Evolutionary conservation across 1,284 basidiomycete species (phyloP).

Genomic region (Pascua sp.): DNA sequence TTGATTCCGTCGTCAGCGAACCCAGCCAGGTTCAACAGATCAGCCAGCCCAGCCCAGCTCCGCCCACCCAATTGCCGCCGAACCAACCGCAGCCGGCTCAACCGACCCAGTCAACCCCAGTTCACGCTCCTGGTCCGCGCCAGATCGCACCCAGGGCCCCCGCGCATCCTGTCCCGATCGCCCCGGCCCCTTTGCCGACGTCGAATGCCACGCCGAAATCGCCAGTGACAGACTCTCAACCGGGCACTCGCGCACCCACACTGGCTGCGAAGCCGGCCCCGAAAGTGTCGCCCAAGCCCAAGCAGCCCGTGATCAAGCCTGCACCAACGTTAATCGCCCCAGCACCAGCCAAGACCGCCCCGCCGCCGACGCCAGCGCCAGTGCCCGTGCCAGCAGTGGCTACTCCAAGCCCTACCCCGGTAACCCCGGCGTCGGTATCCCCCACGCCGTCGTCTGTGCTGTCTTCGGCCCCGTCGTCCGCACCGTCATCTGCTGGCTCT

Average conservation of each 20-base stretch:
- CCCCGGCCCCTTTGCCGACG: background rate
- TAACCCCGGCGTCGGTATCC: background rate
- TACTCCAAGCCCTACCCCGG: background rate
- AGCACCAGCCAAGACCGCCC: background rate
- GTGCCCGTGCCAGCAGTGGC: background rate
- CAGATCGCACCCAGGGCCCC: background rate
- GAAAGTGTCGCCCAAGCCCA: background rate
- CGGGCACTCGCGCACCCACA: background rate
- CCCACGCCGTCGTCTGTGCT: background rate
- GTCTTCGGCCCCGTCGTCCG: background rate
- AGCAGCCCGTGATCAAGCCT: background rate
- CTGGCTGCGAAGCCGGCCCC: background rate
- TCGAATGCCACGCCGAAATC: slow-evolving; percentile 1
- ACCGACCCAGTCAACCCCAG: no score
- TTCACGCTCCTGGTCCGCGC: background rate
- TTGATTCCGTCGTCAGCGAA: no score
- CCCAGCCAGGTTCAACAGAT: no score
- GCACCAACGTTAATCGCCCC: background rate
- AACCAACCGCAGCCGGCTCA: background rate
- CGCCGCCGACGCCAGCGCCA: background rate
- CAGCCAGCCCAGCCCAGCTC: no score
- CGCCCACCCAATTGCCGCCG: slow-evolving; percentile 1
- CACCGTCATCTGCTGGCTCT: background rate
- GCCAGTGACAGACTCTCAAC: background rate
- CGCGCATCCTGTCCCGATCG: background rate